phyloP scores from a whole-genome alignment of 495 filamentous ascomycete genomes.

The Cercophora scortea region DNA sequence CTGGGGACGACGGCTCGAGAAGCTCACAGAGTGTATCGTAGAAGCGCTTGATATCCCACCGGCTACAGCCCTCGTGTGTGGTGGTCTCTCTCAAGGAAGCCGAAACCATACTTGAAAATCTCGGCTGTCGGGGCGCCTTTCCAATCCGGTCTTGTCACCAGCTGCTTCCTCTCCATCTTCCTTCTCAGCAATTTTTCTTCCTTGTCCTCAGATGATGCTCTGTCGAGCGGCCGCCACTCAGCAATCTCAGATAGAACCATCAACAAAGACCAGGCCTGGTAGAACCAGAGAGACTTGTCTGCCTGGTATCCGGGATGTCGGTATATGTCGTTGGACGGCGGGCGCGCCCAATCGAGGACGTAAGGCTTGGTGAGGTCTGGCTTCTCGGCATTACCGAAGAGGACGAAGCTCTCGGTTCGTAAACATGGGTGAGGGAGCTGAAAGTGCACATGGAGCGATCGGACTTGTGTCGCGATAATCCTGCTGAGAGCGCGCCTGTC shows the following conservation, averaged over 20 bases:
- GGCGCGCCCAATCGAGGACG: conserved; percentile 5
- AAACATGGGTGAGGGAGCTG: neutral
- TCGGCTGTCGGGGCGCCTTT: neutral
- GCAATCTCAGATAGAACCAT: conserved; percentile 4
- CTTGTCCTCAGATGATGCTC: neutral
- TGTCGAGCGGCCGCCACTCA: conserved; percentile 3
- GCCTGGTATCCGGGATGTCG: conserved; percentile 6
- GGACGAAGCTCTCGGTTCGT: neutral
- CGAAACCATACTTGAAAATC: neutral
- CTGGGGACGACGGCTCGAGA: conserved; percentile 4
- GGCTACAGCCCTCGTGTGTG: neutral
- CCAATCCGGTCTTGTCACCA: conserved; percentile 4
- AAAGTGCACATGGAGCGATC: neutral
- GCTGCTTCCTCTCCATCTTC: conserved; percentile 5
- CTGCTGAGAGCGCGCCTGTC: neutral
- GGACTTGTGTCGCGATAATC: neutral
- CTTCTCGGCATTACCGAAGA: neutral
- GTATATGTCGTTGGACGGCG: conserved; percentile 4
- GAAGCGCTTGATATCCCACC: conserved; percentile 4
- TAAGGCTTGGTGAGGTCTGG: neutral
- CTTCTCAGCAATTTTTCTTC: conserved; percentile 3
- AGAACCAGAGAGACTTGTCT: conserved; percentile 4
- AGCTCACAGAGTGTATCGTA: conserved; percentile 5
- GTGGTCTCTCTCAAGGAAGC: neutral
- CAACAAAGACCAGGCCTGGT: conserved; percentile 4